Evolutionary conservation across 2,329 filamentous ascomycete genomes (phyloP), one percentile per base, ranked within the genome.

Genomic region (Microcyclospora pomicola): DNA sequence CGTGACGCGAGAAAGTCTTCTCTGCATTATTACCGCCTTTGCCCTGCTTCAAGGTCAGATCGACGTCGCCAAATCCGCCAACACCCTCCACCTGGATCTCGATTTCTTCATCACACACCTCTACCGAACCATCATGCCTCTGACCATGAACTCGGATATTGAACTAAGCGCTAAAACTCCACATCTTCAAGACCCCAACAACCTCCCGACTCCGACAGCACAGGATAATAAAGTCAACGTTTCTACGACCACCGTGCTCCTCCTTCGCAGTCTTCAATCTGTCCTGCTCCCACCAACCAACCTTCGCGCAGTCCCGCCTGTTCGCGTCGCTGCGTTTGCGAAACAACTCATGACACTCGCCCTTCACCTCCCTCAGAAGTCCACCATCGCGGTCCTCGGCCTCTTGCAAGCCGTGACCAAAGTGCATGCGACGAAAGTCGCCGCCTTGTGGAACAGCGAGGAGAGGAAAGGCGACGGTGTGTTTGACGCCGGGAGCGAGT

Each of bases 1-100:
- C 60, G 66, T 81, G 9, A 85, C 80, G 16, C 80, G 91, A 47
- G 87, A 96, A 61, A 75, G 83, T 9, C 77, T 98, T 5, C 80
- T 98, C 40, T 95, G 88, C 65, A 92, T 87, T 41, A 86, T 92
- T 52, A 98, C 91, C 1, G 91, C 92, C 16, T 96, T 93, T 55
- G 86, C 88, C n/a, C 77, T 98, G 6, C 77, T 98, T 30, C 83
- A 91, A 46, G 88, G 91, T 35, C 91, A 98, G 64, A 41, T 45
- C 15, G 88, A 95, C 53, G 85, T 79, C 12, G 80, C 82, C 63
- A 88, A 86, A 62, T 82, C 85, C 35, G 81, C 85, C 40, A 73
- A 78, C 32, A 71, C 79, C 33, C 72, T 96, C 4, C 82, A 87
- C 53, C 77, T 98, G 35, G 92, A 98, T 59, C 75, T 98, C 29